Percentiles rank a stretch among this genome's conserved stretches.
These are phyloP conservation scores for Fusarium sororula DNA, from an alignment of 2,329 filamentous ascomycete species.

Conservation along the genomic window DNA sequence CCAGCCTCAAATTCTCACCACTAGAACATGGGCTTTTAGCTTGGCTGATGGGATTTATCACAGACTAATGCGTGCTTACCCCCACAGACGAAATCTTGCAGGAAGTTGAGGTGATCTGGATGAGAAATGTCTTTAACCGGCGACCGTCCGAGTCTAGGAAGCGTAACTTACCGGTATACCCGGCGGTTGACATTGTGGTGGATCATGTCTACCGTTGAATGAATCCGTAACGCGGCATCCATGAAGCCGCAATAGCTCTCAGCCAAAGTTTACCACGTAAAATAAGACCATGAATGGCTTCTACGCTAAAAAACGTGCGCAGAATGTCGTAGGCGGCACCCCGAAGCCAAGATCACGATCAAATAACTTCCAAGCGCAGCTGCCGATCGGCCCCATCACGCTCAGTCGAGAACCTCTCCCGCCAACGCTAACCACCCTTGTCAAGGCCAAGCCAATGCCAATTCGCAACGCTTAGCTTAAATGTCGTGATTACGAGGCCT, in stretches of 20 bases:
- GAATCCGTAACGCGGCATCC: not conserved
- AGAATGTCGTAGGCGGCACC: not conserved
- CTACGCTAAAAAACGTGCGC: rapidly evolving
- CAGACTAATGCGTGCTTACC: conserved; percentile 2
- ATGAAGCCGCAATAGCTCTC: not conserved
- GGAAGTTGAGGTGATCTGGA: not conserved
- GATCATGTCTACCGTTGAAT: not conserved
- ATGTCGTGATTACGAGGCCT: conserved; percentile 3
- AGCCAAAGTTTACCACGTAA: rapidly evolving
- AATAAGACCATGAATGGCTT: not conserved
- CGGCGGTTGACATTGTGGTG: not conserved
- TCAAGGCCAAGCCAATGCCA: not conserved
- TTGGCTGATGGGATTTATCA: not conserved
- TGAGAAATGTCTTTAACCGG: no score
- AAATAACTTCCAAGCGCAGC: not conserved
- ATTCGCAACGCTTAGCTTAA: not conserved
- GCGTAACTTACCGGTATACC: not conserved
- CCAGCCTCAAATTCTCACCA: conserved; percentile 20
- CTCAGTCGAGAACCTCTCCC: not conserved
- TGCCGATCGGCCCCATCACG: not conserved
- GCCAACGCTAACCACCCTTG: not conserved
- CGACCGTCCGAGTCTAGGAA: not conserved
- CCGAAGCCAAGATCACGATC: not conserved
- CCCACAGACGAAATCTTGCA: conserved; percentile 3
- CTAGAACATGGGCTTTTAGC: not conserved